phyloP scores from a whole-genome alignment of 2,329 filamentous ascomycete species.

The Plectosphaerella cucumerina region DNA sequence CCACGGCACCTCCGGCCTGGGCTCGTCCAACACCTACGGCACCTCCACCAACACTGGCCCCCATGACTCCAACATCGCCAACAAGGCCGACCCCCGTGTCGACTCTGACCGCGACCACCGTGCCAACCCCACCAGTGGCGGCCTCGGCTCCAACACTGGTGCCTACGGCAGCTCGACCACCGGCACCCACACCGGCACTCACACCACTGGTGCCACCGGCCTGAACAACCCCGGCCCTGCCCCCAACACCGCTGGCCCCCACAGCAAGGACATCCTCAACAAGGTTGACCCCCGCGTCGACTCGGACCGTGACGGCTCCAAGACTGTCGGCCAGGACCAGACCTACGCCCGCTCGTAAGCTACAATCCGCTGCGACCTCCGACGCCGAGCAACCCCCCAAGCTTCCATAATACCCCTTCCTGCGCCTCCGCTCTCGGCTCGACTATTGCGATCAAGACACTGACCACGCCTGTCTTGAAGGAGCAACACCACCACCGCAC shows the following conservation, averaged over 20 bases:
- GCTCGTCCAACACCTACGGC: conserved; percentile 15
- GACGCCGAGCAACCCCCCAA: neutral
- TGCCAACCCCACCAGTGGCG: conserved; percentile 20
- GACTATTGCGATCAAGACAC: conserved; percentile 10
- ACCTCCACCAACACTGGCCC: conserved; percentile 29
- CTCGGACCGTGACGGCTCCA: conserved; percentile 49
- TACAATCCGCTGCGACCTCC: neutral
- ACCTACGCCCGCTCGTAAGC: conserved; percentile 34
- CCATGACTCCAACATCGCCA: conserved; percentile 40
- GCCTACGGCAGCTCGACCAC: conserved; percentile 14
- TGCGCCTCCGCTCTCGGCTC: conserved; percentile 1
- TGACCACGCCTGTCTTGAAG: conserved; percentile 6
- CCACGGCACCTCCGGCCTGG: conserved; percentile 14
- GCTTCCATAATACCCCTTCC: neutral
- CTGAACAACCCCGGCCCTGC: conserved; percentile 24
- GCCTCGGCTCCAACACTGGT: conserved; percentile 14
- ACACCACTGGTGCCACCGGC: conserved; percentile 12
- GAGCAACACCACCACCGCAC: conserved; percentile 8
- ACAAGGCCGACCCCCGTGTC: conserved; percentile 50
- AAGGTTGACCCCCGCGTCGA: conserved; percentile 54
- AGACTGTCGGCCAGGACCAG: conserved; percentile 51
- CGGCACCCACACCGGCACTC: conserved; percentile 15
- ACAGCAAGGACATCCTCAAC: conserved; percentile 50
- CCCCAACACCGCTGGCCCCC: conserved; percentile 31
- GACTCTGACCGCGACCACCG: conserved; percentile 46